Evolutionary conservation across 2,329 filamentous ascomycete genomes (phyloP), one percentile per base, ranked within the genome.

Genomic region (Thielaviopsis euricoi): DNA sequence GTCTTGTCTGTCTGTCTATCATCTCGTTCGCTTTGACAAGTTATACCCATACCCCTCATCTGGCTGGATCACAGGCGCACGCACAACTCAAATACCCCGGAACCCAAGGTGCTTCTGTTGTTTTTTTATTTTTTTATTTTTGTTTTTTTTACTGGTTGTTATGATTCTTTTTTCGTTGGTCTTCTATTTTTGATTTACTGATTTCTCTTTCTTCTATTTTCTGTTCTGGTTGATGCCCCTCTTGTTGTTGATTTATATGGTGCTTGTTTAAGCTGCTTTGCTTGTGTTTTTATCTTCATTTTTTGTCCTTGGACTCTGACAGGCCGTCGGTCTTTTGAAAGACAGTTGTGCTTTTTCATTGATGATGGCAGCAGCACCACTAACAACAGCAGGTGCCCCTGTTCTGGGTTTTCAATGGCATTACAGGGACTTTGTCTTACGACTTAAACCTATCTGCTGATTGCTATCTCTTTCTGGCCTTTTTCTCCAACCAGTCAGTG

Each of bases 11-110:
- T 58, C 53, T 52, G 52, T 57, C 48, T 56, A 50, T 58, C 53
- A 55, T 59, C 23, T 60, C 56, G 56, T 61, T 61, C 56, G 46
- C 46, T 60, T 60, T 40, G 55, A 53, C 55, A 57, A 57, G 55
- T 60, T 60, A 59, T 59, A 59, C 58, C 51, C 56, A 60, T 60
- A 60, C 58, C 55, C 55, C 58, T 53, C 29, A 48, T 53, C 53
- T 57, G 57, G 52, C 55, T 60, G 55, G 58, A 60, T 60, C 52
- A 60, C 46, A 60, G 58, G 58, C 55, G 51, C 58, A 57, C 55
- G 43, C 58, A 57, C 54, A 53, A 59, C 53, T 50, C 26, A 49
- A 60, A 60, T 60, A 58, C 58, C 58, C 58, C 58, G 55, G 55
- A 52, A 57, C 54, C 50, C 25, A 58, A 56, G 53, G 53, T 53